phyloP scores from a whole-genome alignment of 2,329 filamentous ascomycete species.

The Ophiosphaerella korrae region DNA sequence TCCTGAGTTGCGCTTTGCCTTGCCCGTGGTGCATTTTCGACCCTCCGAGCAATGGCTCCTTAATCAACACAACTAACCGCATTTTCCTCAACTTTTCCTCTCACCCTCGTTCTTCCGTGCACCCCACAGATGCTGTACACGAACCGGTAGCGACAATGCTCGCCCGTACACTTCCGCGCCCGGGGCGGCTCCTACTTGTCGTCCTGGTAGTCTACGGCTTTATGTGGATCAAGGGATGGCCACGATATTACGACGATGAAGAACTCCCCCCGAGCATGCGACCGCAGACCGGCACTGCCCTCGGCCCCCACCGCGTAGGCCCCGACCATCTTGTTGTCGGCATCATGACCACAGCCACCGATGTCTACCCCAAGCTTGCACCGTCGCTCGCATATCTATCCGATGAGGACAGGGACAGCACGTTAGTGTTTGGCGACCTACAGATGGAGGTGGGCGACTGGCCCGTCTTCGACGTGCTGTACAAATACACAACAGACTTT shows the following conservation, averaged over 20 bases:
- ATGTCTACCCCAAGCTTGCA: conserved; percentile 61
- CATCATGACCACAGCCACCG: conserved; percentile 62
- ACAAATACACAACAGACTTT: conserved; percentile 33
- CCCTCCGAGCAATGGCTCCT: too few relatives aligned
- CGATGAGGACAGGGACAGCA: conserved; percentile 38
- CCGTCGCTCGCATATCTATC: conserved; percentile 33
- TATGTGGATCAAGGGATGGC: conserved; percentile 42
- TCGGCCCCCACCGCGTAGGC: conserved; percentile 25
- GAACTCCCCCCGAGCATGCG: conserved; percentile 30
- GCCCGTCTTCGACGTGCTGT: conserved; percentile 46
- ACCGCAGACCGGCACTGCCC: conserved; percentile 16
- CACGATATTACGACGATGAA: conserved; percentile 39
- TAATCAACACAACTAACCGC: too few relatives aligned
- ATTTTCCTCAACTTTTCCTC: too few relatives aligned
- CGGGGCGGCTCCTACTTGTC: conserved; percentile 27
- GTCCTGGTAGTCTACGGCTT: conserved; percentile 30
- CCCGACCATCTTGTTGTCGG: conserved; percentile 54
- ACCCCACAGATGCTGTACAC: conserved; percentile 11
- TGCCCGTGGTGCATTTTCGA: too few relatives aligned
- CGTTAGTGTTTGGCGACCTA: conserved; percentile 48
- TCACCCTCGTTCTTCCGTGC: neutral
- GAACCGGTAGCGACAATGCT: conserved; percentile 28
- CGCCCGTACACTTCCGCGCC: conserved; percentile 27
- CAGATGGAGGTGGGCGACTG: conserved; percentile 41
- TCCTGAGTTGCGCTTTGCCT: too few relatives aligned